Base-by-base conservation (phyloP, 2,329 filamentous ascomycete genomes). In the Paraconiothyrium sp. region DNA sequence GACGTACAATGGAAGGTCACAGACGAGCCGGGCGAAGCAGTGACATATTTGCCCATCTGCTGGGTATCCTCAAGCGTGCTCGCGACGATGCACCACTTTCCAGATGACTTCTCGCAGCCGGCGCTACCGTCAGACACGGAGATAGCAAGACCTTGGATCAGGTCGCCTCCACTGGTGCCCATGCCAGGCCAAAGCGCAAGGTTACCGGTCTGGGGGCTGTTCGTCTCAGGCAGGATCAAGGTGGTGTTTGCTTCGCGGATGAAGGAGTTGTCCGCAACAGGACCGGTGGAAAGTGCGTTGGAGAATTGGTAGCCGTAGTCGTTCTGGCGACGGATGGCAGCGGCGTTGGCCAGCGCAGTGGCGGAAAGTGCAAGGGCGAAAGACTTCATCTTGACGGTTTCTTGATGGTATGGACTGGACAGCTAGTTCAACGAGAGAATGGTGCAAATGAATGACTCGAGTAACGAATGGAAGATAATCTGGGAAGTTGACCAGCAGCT, bases 81-180 rank as follows among this genome's bases (percentile, higher is more conserved):
- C 13, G 50, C 50, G 4, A 41, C 50, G 41, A 55, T 39, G 52
- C 52, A 55, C 52, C 52, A 55, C n/a, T 55, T 44, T 43, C 50
- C 50, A 35, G 34, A 41, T 9, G 50, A 27, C 50, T 41, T 43
- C 24, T 30, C 37, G 24, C 50, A 54, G 14, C 50, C 37, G 35
- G 27, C 50, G 37, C 50, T 54, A 13, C 37, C 35, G 37, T 43
- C 37, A 1, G 35, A 16, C 9, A 46, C 27, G 8, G 39, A 55
- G 34, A 55, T 55, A 16, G 39, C 39, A 20, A 55, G 52, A n/a
- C 39, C 52, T 34, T 55, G 52, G 27, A 55, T 46, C 9, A 55
- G 52, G 8, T 34, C 24, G 10, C 27, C 39, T n/a, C 30, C 39
- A 10, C 16, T 22, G 2, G 52, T 55, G 27, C 52, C 52, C 52